A percentile compares a stretch with the other conserved stretches of the same genome.
Conservation (phyloP, 2,329 filamentous ascomycete species). For the Hymenoscyphus occultus region DNA sequence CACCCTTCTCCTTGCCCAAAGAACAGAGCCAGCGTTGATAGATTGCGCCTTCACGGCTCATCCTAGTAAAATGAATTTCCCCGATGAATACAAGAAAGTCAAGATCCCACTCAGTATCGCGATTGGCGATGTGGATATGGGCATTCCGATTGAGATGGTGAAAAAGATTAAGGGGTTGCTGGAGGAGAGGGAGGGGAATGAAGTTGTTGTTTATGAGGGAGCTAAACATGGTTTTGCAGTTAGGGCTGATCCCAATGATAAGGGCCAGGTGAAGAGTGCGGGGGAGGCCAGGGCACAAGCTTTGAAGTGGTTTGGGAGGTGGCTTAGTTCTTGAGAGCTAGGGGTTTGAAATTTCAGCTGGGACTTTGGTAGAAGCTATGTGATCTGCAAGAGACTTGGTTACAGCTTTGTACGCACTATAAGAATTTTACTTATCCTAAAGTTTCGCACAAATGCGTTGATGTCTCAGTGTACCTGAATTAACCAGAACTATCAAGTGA, state of each 20-base stretch:
- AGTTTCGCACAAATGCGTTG: too few species aligned
- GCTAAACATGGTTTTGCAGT: constrained; percentile 44
- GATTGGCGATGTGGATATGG: constrained; percentile 43
- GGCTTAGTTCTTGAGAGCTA: constrained; percentile 14
- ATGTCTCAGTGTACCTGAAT: too few species aligned
- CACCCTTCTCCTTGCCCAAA: constrained; percentile 45
- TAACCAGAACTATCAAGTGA: too few species aligned
- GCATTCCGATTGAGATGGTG: constrained; percentile 34
- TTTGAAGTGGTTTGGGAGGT: constrained; percentile 38
- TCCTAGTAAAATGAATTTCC: constrained; percentile 46
- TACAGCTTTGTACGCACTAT: too few species aligned
- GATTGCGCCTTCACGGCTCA: constrained; percentile 51
- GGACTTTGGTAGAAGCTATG: too few species aligned
- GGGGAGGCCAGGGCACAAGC: constrained; percentile 41
- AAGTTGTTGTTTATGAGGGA: constrained; percentile 38
- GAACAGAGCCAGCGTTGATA: constrained; percentile 38
- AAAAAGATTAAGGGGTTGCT: constrained; percentile 24
- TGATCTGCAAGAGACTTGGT: too few species aligned
- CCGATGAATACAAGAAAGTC: constrained; percentile 43
- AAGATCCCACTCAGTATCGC: constrained; percentile 45
- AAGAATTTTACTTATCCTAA: too few species aligned
- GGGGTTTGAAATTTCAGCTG: too few species aligned
- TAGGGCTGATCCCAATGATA: constrained; percentile 37
- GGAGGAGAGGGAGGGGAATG: constrained; percentile 29
- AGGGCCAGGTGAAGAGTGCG: constrained; percentile 35